phyloP scores from a whole-genome alignment of 2,329 filamentous ascomycete genomes.

The Claviceps spartinae region DNA sequence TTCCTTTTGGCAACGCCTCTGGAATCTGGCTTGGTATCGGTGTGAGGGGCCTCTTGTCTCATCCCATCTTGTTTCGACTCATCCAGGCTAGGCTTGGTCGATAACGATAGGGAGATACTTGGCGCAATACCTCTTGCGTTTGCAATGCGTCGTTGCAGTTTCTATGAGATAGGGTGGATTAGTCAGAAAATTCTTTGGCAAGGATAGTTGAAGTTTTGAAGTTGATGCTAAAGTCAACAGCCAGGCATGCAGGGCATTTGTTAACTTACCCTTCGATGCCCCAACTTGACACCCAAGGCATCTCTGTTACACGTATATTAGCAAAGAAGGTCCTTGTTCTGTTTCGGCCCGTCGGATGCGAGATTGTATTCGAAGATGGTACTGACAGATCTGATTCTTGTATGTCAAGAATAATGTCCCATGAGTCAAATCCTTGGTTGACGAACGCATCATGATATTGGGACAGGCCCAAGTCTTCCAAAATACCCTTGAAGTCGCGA shows the following conservation, averaged over 20 bases:
- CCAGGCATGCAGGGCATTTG: too few relatives aligned
- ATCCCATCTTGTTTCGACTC: conserved; percentile 40
- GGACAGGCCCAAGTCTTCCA: conserved; percentile 63
- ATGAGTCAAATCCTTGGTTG: conserved; percentile 72
- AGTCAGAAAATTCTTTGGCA: conserved; percentile 5
- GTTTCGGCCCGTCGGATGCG: too few relatives aligned
- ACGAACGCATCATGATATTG: conserved; percentile 63
- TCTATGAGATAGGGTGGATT: conserved; percentile 32
- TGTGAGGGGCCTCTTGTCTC: conserved; percentile 32
- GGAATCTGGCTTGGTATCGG: conserved; percentile 30
- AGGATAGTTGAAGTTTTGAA: neutral
- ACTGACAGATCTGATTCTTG: conserved; percentile 70
- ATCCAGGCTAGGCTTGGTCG: conserved; percentile 37
- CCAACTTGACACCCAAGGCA: conserved; percentile 62
- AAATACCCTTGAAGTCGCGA: conserved; percentile 47
- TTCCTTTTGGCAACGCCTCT: conserved; percentile 50
- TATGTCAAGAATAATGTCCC: conserved; percentile 73
- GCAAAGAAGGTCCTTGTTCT: neutral
- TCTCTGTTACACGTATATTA: conserved; percentile 36
- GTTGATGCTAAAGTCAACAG: too few relatives aligned
- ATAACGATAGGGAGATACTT: conserved; percentile 35
- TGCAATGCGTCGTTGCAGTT: conserved; percentile 72
- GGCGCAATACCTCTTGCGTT: conserved; percentile 53
- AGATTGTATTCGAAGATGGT: neutral
- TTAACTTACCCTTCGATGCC: conserved; percentile 60